phyloP scores from a whole-genome alignment of 148 eudicot genomes.

The Polygonum aviculare region DNA sequence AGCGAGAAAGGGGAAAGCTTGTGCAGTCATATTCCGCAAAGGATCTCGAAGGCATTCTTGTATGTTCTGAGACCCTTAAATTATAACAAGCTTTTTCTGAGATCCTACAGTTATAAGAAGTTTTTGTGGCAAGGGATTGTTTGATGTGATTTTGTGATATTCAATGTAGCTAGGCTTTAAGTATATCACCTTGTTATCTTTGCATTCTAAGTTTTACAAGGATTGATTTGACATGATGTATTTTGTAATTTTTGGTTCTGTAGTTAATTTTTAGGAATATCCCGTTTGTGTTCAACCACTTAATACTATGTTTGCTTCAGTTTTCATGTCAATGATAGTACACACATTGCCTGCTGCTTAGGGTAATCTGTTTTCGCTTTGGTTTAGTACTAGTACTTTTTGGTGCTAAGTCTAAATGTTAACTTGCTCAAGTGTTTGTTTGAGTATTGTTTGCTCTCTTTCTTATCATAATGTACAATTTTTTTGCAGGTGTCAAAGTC shows the following conservation, averaged over 20 bases:
- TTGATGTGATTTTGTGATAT: neutral
- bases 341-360: neutral
- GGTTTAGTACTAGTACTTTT: neutral
- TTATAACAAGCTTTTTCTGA: too few species aligned
- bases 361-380: neutral
- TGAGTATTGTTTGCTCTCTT: neutral
- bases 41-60: slow-evolving; percentile 94
- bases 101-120: too few species aligned
- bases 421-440: neutral
- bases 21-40: slow-evolving; percentile 57
- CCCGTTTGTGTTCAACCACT: neutral
- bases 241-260: neutral
- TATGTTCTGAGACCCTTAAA: slow-evolving; percentile 24
- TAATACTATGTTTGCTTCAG: neutral
- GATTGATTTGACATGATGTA: neutral
- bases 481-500: slow-evolving; percentile 43
- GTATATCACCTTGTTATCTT: neutral
- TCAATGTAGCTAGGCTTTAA: neutral
- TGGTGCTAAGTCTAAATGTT: neutral
- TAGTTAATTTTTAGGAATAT: neutral
- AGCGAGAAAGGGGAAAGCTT: slow-evolving; percentile 74
- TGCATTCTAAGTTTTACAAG: neutral
- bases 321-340: neutral
- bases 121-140: neutral
- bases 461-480: neutral